These are phyloP conservation scores for Mimosa bimucronata DNA, from an alignment of 306 rosid species.

Conservation along the genomic window DNA sequence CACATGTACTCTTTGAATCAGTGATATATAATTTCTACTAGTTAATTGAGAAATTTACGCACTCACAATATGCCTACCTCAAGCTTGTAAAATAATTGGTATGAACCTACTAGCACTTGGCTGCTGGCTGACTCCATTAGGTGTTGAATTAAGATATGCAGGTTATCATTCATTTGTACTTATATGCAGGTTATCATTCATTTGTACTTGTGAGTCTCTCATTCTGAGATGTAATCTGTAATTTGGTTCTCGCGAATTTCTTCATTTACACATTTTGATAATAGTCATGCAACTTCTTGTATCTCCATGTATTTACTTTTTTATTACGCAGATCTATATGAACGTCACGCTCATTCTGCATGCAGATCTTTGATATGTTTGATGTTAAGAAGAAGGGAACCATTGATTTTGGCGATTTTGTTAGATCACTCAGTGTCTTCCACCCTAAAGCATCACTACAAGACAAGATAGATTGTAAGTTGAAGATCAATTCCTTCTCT, in stretches of 20 bases:
- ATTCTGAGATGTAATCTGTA: not conserved
- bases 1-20: not conserved
- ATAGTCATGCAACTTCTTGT: too few relatives aligned
- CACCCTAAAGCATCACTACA: slow-evolving; percentile 74
- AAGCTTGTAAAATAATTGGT: not conserved
- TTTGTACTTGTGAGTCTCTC: not conserved
- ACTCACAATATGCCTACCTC: not conserved
- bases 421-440: slow-evolving; percentile 86
- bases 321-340: slow-evolving; percentile 15
- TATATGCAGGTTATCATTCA: not conserved
- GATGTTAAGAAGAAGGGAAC: slow-evolving; percentile 75
- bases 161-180: not conserved
- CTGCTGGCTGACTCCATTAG: not conserved
- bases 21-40: not conserved
- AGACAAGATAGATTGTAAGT: slow-evolving; percentile 87
- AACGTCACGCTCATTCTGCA: slow-evolving; percentile 29
- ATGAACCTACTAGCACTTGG: not conserved
- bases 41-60: slow-evolving; percentile 4
- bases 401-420: slow-evolving; percentile 92
- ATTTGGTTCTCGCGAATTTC: not conserved
- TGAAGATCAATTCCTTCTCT: slow-evolving; percentile 19
- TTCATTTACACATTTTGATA: not conserved
- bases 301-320: not conserved
- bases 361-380: slow-evolving; percentile 87
- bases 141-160: not conserved